Evolutionary conservation across 2,329 filamentous ascomycete species (phyloP).

Genomic region (Ceratocystis albifundus): DNA sequence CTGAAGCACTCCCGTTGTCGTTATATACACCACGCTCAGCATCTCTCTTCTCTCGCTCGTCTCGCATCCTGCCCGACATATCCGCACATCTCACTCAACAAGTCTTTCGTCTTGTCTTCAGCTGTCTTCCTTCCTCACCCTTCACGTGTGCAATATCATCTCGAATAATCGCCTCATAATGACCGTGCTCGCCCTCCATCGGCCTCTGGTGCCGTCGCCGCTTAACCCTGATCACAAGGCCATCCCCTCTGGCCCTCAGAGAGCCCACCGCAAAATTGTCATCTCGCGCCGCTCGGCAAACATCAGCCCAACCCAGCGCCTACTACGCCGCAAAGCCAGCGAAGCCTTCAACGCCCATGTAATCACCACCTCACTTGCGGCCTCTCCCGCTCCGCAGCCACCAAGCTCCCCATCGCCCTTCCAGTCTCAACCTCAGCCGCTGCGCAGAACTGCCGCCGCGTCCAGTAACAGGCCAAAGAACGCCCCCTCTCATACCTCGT

Average conservation of each 20-base stretch:
- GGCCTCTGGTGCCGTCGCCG: conserved; percentile 21
- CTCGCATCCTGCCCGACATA: no score
- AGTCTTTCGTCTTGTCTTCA: neutral
- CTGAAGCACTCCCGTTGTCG: neutral
- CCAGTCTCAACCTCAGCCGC: conserved; percentile 1
- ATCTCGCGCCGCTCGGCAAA: conserved; percentile 20
- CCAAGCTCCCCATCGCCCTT: conserved; percentile 9
- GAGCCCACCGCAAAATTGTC: conserved; percentile 18
- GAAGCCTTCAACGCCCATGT: conserved; percentile 23
- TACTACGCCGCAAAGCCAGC: conserved; percentile 22
- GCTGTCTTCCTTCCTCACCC: no score
- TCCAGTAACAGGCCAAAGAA: conserved; percentile 1
- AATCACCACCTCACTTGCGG: conserved; percentile 20
- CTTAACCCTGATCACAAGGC: conserved; percentile 21
- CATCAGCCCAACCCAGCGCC: conserved; percentile 21
- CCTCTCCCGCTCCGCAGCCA: conserved; percentile 15
- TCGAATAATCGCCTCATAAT: neutral
- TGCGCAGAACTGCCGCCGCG: conserved; percentile 4
- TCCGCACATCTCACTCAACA: neutral
- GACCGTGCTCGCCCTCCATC: conserved; percentile 17
- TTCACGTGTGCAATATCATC: no score
- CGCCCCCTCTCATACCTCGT: neutral
- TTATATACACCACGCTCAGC: conserved; percentile 4
- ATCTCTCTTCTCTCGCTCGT: no score
- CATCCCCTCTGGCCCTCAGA: conserved; percentile 3